A percentile compares a stretch with the other conserved stretches of the same genome.
Evolutionary conservation across 176 grass and related monocot species (phyloP).

Genomic region (Zoysia japonica): DNA sequence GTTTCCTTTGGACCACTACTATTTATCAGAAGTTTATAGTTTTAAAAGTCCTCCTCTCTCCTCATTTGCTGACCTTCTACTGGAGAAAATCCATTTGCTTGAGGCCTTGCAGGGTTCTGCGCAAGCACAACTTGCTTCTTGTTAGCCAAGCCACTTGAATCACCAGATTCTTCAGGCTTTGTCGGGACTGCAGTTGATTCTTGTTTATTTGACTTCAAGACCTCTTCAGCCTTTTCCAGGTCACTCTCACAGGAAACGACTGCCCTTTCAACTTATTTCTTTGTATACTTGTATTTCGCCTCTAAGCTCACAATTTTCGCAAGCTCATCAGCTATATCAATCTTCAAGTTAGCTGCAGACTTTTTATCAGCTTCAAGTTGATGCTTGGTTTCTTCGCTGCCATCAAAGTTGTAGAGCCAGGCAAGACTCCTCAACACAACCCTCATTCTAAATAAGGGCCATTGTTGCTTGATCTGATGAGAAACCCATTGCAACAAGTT

Average conservation of each 20-base stretch:
- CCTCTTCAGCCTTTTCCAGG: conserved; percentile 76
- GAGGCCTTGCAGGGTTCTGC: conserved; percentile 54
- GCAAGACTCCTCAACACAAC: conserved; percentile 85
- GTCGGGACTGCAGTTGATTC: conserved; percentile 45
- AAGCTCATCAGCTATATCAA: conserved; percentile 86
- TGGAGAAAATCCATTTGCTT: conserved; percentile 57
- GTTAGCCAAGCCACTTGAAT: conserved; percentile 55
- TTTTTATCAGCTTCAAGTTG: conserved; percentile 60
- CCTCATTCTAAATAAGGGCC: conserved; percentile 97
- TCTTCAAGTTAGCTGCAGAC: conserved; percentile 73
- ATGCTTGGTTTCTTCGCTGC: conserved; percentile 75
- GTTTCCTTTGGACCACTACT: conserved; percentile 53
- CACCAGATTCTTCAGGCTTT: conserved; percentile 55
- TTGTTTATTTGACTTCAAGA: conserved; percentile 82
- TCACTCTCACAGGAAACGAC: conserved; percentile 93
- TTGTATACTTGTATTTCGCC: conserved; percentile 75
- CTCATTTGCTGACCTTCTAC: conserved; percentile 54
- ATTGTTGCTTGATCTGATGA: conserved; percentile 91
- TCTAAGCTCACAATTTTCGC: conserved; percentile 77
- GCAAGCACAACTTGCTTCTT: conserved; percentile 54
- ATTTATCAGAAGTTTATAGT: conserved; percentile 62
- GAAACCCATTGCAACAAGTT: conserved; percentile 94
- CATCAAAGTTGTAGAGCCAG: conserved; percentile 89
- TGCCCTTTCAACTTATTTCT: conserved; percentile 95
- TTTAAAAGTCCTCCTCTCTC: conserved; percentile 69